These are phyloP conservation scores for Ophiobolus disseminans DNA, from an alignment of 2,329 filamentous ascomycete species.

Conservation along the genomic window DNA sequence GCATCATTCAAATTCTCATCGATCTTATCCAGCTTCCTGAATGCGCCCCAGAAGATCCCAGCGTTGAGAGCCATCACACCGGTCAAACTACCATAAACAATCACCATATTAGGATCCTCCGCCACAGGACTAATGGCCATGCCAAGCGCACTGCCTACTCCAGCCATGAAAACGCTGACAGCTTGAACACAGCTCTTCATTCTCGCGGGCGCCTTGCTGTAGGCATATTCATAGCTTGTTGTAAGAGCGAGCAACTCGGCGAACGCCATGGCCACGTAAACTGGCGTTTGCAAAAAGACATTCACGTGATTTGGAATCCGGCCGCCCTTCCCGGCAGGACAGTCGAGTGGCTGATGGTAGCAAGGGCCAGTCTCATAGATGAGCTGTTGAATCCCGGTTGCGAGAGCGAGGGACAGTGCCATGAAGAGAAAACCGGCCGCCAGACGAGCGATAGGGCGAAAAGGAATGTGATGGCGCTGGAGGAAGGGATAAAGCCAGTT, in stretches of 20 bases:
- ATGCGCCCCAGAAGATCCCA: slow-evolving; percentile 6
- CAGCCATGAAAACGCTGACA: slow-evolving; percentile 30
- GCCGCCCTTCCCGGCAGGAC: slow-evolving; percentile 29
- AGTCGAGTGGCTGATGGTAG: slow-evolving; percentile 46
- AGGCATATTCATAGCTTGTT: slow-evolving; percentile 51
- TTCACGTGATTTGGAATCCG: slow-evolving; percentile 44
- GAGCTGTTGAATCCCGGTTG: slow-evolving; percentile 31
- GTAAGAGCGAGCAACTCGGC: slow-evolving; percentile 52
- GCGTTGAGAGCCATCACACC: slow-evolving; percentile 19
- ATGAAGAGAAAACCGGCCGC: slow-evolving; percentile 25
- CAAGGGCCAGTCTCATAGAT: slow-evolving; percentile 39
- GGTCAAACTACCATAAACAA: slow-evolving; percentile 23
- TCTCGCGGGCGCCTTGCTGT: slow-evolving; percentile 47
- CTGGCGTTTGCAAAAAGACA: slow-evolving; percentile 48
- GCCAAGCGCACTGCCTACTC: slow-evolving; percentile 31
- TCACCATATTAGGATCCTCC: slow-evolving; percentile 28
- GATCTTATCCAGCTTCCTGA: neutral
- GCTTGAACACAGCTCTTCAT: slow-evolving; percentile 47
- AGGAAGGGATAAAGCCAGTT: slow-evolving; percentile 27
- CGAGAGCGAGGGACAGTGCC: slow-evolving; percentile 27
- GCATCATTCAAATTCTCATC: neutral
- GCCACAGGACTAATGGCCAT: slow-evolving; percentile 37
- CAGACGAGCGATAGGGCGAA: slow-evolving; percentile 32
- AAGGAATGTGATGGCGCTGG: slow-evolving; percentile 15
- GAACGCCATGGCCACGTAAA: slow-evolving; percentile 45